These are phyloP conservation scores for Fusarium longipes DNA, from an alignment of 2,329 filamentous ascomycete genomes.

Conservation along the genomic window DNA sequence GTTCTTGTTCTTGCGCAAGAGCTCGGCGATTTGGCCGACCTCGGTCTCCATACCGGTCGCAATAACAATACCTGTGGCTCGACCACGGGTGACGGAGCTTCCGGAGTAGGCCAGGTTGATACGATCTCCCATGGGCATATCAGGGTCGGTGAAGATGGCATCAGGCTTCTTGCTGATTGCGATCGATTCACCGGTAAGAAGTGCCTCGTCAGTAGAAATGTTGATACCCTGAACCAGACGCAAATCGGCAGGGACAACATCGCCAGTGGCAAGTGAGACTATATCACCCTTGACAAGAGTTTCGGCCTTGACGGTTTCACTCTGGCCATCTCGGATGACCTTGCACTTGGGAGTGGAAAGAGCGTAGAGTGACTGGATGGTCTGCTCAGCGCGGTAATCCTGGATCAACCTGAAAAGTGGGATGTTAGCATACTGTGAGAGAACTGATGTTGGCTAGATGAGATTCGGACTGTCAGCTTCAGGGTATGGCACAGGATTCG, in stretches of 20 bases:
- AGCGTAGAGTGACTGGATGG: constrained; percentile 69
- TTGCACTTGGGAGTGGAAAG: constrained; percentile 69
- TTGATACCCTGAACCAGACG: constrained; percentile 75
- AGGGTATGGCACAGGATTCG: constrained; percentile 45
- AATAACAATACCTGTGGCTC: constrained; percentile 75
- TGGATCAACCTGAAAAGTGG: constrained; percentile 61
- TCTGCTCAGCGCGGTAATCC: constrained; percentile 71
- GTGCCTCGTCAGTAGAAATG: constrained; percentile 79
- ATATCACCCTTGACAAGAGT: constrained; percentile 74
- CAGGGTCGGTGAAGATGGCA: constrained; percentile 61
- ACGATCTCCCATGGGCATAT: constrained; percentile 74
- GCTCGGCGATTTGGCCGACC: constrained; percentile 79
- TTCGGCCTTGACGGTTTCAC: constrained; percentile 65
- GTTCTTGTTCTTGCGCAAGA: constrained; percentile 68
- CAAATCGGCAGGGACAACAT: constrained; percentile 77
- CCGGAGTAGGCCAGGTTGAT: constrained; percentile 78
- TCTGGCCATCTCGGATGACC: constrained; percentile 65
- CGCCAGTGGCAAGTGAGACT: constrained; percentile 70
- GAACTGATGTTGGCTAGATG: constrained; percentile 23
- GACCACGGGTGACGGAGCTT: constrained; percentile 77
- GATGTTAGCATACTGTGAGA: constrained; percentile 45
- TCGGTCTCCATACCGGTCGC: constrained; percentile 80
- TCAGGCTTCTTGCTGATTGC: constrained; percentile 75
- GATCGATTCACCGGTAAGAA: constrained; percentile 78
- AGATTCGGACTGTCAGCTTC: constrained; percentile 43